phyloP scores from a whole-genome alignment of 306 rosid species.

The Ormosia semicastrata region DNA sequence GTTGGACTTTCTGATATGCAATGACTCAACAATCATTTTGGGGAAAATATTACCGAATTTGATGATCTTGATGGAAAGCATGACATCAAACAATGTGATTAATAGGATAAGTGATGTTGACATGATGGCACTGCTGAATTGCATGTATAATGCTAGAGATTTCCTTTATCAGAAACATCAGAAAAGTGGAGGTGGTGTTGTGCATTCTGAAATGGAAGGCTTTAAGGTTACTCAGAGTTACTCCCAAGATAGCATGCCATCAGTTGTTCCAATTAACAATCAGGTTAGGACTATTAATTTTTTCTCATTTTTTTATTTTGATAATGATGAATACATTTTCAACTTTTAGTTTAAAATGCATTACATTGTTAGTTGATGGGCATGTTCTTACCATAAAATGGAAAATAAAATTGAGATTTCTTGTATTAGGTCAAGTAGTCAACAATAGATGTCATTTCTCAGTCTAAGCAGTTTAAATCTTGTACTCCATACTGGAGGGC shows the following conservation, averaged over 20 bases:
- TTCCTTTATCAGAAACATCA: conserved; percentile 42
- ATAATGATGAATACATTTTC: background rate
- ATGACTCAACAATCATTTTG: conserved; percentile 66
- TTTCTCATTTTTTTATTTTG: background rate
- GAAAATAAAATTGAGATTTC: background rate
- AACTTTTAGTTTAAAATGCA: background rate
- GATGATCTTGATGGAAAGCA: conserved; percentile 40
- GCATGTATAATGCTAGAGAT: conserved; percentile 48
- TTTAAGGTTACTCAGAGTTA: conserved; percentile 34
- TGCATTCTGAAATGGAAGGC: conserved; percentile 35
- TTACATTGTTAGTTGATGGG: background rate
- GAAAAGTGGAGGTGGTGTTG: conserved; percentile 28
- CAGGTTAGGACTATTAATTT: conserved; percentile 54
- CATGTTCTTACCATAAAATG: background rate
- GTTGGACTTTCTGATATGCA: conserved; percentile 65
- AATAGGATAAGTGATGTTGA: conserved; percentile 46
- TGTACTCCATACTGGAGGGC: background rate
- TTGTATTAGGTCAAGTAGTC: background rate
- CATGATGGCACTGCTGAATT: conserved; percentile 43
- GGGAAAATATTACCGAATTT: conserved; percentile 64
- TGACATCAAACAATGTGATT: conserved; percentile 28
- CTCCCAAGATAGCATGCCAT: conserved; percentile 35
- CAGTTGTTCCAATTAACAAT: conserved; percentile 29
- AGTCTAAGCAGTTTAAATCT: background rate
- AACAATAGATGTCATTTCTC: background rate